Evolutionary conservation across 2,329 filamentous ascomycete genomes (phyloP), one percentile per base, ranked within the genome.

Genomic region (Penicillium sclerotiorum): DNA sequence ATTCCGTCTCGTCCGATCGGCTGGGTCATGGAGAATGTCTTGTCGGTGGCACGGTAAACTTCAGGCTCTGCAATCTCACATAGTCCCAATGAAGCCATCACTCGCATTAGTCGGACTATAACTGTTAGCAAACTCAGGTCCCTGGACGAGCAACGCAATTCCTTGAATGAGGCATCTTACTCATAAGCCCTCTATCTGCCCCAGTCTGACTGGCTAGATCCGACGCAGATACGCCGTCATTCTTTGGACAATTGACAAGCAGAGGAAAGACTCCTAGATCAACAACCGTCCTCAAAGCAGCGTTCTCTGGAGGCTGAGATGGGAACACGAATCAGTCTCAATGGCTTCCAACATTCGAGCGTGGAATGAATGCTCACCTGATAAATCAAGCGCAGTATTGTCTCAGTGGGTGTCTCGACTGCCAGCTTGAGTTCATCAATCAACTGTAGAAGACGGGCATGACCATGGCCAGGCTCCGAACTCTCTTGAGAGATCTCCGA

Each of bases 331-430:
- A 11, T 30, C 7, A 35, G n/a, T 20, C 33, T 52, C 36, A 45
- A 36, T 35, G 25, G 3, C 6, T 8, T 12, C 18, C 21, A 32
- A 3, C 11, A n/a, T 2, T 2, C n/a, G 30, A 3, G 21, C 9
- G 9, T 15, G n/a, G 37, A 32, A 28, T 32, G 36, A 27, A 15
- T 13, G 1, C 33, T 15, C 58, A 69, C 67, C 56, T 70, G 65
- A 50, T 69, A 69, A 25, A 68, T 66, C 13, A 69, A 35, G 4
- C 67, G 63, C 39, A 65, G 52, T 3, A 67, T 53, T 1, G 66
- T 67, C 47, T 70, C 67, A 1, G 60, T 59, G 3, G 67, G 67
- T 2, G 65, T 65, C 53, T 70, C 67, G 18, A 66, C 59, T 1
- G 57, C 60, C 25, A 60, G 32, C 15, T 55, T 58, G 11, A 63